Evolutionary conservation across 164 flowering plant species (phyloP), one percentile per base, ranked within the genome.

Genomic region (Dillenia suffruticosa): DNA sequence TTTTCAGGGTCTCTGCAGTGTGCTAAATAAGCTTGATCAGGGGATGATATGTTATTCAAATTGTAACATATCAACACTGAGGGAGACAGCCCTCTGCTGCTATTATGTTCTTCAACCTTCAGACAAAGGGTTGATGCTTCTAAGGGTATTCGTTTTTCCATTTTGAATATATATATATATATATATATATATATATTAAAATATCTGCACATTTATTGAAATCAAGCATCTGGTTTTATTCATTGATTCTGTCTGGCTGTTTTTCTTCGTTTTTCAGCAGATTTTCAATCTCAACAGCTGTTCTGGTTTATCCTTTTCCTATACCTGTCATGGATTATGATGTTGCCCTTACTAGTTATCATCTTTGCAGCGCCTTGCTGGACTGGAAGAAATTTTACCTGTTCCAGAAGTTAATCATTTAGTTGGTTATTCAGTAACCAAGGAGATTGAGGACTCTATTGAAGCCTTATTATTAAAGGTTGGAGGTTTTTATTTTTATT

Each of bases 51-150:
- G 96, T 81, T 74, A 75, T 70, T 83, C 97, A 56, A 68, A 68
- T 51, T 87, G 82, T 72, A 84, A 87, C 64, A 50, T 79, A 56
- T 88, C 86, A 63, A 86, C 85, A 4, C 75, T 77, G 84, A 82
- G 43, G 58, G 72, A 77, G 56, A 71, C 80, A 26, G 61, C 72
- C 57, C 83, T 87, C 61, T 72, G 58, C 51, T 85, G 86, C 77
- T 89, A 81, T 72, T 92, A 92, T 68, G 61, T 87, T 51, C 92
- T 92, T 66, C 86, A 80, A 64, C 90, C 97, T 61, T 85, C 96
- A 54, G 89, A 89, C 17, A 74, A 77, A 61, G 89, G 96, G n/a
- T 79, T 76, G 56, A 89, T 92, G 96, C 89, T 92, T 70, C 81
- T 92, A 44, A 79, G 94, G 83, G 97, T 92, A 71, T 5, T 57